A percentile compares a stretch with the other conserved stretches of the same genome.
Evolutionary conservation across 768 basidiomycete species (phyloP).

Genomic region (Tricholoma hemisulphureum): DNA sequence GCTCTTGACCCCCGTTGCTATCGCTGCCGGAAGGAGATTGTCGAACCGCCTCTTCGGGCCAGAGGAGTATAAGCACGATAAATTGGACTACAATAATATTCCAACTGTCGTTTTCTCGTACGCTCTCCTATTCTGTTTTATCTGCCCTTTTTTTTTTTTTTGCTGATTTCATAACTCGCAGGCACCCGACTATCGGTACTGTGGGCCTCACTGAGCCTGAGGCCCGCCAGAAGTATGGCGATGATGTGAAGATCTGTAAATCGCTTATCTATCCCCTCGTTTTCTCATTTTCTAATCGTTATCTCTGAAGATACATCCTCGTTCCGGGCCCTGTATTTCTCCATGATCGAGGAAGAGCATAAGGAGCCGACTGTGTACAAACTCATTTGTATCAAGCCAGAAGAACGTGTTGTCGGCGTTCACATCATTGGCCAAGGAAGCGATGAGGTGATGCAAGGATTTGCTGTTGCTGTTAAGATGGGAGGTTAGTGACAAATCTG

Average conservation of each 20-base stretch:
- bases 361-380: conserved; percentile 97
- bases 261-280: conserved; percentile 16
- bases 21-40: conserved; percentile 89
- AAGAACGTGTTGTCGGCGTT: conserved; percentile 94
- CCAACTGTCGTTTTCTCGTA: conserved; percentile 97
- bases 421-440: conserved; percentile 91
- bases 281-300: background rate
- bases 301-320: conserved; percentile 62
- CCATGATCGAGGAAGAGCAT: conserved; percentile 85
- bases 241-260: conserved; percentile 91
- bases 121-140: conserved; percentile 29
- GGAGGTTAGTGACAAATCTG: conserved; percentile 44
- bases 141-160: too few relatives aligned
- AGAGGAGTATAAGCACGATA: conserved; percentile 80
- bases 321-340: conserved; percentile 87
- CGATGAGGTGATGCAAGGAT: conserved; percentile 95
- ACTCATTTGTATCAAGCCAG: conserved; percentile 79
- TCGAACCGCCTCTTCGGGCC: conserved; percentile 90
- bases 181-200: conserved; percentile 93
- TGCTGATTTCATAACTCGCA: conserved; percentile 27
- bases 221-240: conserved; percentile 85
- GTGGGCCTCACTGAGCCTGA: conserved; percentile 94
- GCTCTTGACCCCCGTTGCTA: conserved; percentile 93
- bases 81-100: conserved; percentile 86
- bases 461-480: conserved; percentile 98